A percentile compares a stretch with the other conserved stretches of the same genome.
phyloP scores from a whole-genome alignment of 2,329 filamentous ascomycete species.

The Botrytis aclada region DNA sequence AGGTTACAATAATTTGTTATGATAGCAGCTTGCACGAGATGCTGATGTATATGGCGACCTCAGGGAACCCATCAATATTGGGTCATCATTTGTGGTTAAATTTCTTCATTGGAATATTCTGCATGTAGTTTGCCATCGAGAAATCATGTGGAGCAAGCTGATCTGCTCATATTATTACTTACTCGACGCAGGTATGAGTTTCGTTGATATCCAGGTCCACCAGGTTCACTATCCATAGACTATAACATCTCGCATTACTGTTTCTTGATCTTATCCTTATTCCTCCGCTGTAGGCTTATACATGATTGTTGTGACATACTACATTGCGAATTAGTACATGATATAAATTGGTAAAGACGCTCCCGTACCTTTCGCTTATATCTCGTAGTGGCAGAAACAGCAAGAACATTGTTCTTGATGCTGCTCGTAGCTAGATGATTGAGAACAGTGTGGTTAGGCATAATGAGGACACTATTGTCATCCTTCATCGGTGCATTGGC shows the following conservation, averaged over 20 bases:
- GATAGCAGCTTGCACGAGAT: no score
- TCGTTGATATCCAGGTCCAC: slow-evolving; percentile 17
- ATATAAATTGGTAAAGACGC: not conserved
- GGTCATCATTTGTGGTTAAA: not conserved
- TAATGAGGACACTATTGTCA: slow-evolving; percentile 93
- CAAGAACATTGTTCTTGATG: slow-evolving; percentile 94
- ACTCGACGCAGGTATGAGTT: not conserved
- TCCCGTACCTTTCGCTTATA: slow-evolving; percentile 83
- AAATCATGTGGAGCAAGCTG: slow-evolving; percentile 8
- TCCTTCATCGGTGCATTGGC: slow-evolving; percentile 91
- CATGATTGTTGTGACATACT: slow-evolving; percentile 98
- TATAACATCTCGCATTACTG: slow-evolving; percentile 7
- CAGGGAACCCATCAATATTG: no score
- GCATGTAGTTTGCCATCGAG: slow-evolving; percentile 6
- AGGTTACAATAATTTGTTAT: no score
- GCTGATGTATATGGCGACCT: no score
- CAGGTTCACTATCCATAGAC: slow-evolving; percentile 9
- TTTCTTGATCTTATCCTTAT: slow-evolving; percentile 27
- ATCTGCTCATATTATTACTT: slow-evolving; percentile 7
- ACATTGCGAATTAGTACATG: slow-evolving; percentile 19
- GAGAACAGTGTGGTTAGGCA: slow-evolving; percentile 94
- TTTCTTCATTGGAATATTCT: slow-evolving; percentile 13
- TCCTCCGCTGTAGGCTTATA: slow-evolving; percentile 77
- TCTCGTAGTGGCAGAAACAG: slow-evolving; percentile 93
- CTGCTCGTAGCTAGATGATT: slow-evolving; percentile 97